phyloP scores from a whole-genome alignment of 805 yeast species.

The Yueomyces sp. region DNA sequence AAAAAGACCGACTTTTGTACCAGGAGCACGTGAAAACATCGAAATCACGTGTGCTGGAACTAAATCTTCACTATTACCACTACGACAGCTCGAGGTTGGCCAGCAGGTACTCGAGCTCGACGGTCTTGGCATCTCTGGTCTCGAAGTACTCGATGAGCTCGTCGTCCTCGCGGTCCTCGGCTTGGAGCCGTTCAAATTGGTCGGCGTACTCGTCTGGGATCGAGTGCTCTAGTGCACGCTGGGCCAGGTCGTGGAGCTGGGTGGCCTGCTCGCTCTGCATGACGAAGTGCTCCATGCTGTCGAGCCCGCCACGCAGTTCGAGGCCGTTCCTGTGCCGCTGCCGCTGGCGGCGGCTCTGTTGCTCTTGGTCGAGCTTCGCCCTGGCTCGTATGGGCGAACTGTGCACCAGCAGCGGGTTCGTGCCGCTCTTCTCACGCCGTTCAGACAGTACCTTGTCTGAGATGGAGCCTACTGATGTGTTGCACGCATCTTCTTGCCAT shows the following conservation, averaged over 20 bases:
- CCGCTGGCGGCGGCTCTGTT: neutral
- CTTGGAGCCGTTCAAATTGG: constrained; percentile 8
- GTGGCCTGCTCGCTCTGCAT: constrained; percentile 11
- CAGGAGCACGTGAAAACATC: neutral
- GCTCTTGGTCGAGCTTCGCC: neutral
- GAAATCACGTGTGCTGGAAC: too few species aligned
- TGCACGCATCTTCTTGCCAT: neutral
- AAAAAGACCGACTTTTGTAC: neutral
- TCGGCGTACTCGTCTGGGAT: constrained; percentile 11
- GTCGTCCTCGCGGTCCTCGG: constrained; percentile 10
- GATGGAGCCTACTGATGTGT: neutral
- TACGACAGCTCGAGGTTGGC: constrained; percentile 3
- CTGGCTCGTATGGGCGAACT: neutral
- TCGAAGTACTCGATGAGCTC: constrained; percentile 14
- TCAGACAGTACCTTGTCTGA: constrained; percentile 4
- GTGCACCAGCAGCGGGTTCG: neutral
- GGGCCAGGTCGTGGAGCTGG: constrained; percentile 7
- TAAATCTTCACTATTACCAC: neutral
- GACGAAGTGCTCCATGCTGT: constrained; percentile 17
- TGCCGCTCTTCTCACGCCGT: neutral
- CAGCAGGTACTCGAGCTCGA: constrained; percentile 11
- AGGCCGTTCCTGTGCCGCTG: neutral
- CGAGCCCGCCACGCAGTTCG: constrained; percentile 15
- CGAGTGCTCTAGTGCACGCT: constrained; percentile 10
- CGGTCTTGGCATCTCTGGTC: constrained; percentile 9